phyloP scores from a whole-genome alignment of 805 yeast genomes.

The Lipomyces starkeyi region DNA sequence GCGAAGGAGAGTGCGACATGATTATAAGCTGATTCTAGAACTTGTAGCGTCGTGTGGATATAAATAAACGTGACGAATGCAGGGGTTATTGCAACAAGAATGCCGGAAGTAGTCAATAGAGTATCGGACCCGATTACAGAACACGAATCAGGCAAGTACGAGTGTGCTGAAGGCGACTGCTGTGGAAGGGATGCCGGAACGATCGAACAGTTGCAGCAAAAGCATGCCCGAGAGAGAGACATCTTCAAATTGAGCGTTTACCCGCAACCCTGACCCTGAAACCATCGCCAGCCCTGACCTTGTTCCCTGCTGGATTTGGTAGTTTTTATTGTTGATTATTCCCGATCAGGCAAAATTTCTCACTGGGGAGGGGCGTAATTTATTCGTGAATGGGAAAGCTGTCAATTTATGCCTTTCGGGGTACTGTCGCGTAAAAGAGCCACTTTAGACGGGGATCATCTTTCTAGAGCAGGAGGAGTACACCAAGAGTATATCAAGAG shows the following conservation, averaged over 20 bases:
- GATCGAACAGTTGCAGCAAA: background rate
- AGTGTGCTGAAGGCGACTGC: background rate
- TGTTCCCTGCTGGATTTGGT: too few relatives aligned
- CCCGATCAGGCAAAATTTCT: too few relatives aligned
- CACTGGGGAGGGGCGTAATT: too few relatives aligned
- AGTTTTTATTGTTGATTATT: too few relatives aligned
- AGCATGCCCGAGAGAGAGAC: background rate
- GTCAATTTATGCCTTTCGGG: too few relatives aligned
- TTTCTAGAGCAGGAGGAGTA: too few relatives aligned
- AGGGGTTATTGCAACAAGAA: background rate
- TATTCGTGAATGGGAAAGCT: too few relatives aligned
- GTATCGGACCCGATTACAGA: background rate
- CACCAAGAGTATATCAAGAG: too few relatives aligned
- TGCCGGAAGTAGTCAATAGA: background rate
- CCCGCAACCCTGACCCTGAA: background rate
- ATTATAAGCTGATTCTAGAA: background rate
- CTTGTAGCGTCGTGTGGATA: background rate
- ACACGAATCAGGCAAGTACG: background rate
- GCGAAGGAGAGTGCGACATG: slow-evolving; percentile 44
- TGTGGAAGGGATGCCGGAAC: background rate
- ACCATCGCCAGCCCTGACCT: background rate
- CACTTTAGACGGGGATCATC: too few relatives aligned
- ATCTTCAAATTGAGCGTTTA: background rate
- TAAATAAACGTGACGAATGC: background rate
- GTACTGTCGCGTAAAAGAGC: too few relatives aligned